Evolutionary conservation across 306 rosid genomes (phyloP), one percentile per base, ranked within the genome.

Genomic region (Neltuma alba): DNA sequence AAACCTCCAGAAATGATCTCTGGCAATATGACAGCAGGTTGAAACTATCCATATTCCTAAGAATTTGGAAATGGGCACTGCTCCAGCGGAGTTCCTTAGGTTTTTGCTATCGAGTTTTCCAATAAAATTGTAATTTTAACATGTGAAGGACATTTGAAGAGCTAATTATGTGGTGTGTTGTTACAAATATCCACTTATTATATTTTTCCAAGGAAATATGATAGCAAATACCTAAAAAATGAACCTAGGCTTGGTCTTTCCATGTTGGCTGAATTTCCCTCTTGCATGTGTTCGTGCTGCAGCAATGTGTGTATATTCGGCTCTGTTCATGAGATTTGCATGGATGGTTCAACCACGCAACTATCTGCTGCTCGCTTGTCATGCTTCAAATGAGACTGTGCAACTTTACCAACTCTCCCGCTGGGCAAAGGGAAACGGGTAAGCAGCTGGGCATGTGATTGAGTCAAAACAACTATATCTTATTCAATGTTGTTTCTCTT

Each of bases 1-100:
- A 95, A 95, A 82, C 99, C 99, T 45, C 94, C 99, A 20, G 99
- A 95, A 84, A 79, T 89, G 97, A 93, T 95, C 58, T 95, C 99
- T 20, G 99, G 98, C 78, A 93, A 86, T 87, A 95, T 94, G 98
- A 92, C 97, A 8, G 92, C 74, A 94, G 97, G 98, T 94, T 80
- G 38, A 61, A 28, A 54, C 54, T 79, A 31, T 55, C 37, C 12
- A 28, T 4, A 28, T 60, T 27, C 37, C 8, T 60, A 37, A 61
- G 40, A 61, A 61, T 30, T 14, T 30, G 37, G 37, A 61, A 14
- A 28, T 55, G 65, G 8, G 12, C 65, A 11, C 2, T 7, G 27
- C 36, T 25, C 25, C 2, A 57, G 33, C 25, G 63, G 33, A 58
- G 34, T 58, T 25, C 20, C 65, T 58, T 25, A 10, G 34, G 7